Base-by-base conservation (phyloP, 768 basidiomycete species). In the Tylopilus sp. region DNA sequence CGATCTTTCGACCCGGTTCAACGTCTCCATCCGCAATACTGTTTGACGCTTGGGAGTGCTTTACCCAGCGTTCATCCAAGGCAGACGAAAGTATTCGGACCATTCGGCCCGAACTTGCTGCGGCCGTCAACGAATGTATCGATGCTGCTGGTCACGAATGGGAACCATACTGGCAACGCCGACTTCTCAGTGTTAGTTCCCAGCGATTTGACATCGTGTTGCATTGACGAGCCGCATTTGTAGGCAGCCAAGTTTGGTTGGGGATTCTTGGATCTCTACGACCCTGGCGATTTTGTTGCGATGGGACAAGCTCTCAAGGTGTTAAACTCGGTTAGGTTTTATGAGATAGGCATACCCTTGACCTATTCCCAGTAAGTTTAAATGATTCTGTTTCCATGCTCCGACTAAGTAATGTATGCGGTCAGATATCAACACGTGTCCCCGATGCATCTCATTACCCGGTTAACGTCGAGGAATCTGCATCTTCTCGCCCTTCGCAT, bases 241-340 rank as follows among this genome's bases (percentile, higher is more conserved):
- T 59, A 96, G 91, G 93, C 95, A n/a, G 96, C 96, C 9, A 94
- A 94, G 66, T 98, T 96, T 63, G 97, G 96, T 2, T 83, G 93
- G 55, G 88, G 92, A 0, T 99, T 94, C 66, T 71, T 99, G 57
- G 97, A 98, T 65, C 78, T 93, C 25, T 89, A 93, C 65, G 90
- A 98, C 66, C 90, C 96, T 5, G 85, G 83, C 1, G 93, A 97
- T 63, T 95, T 97, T 60, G 84, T 98, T 29, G 79, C 84, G 44
- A 93, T 97, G 87, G 94, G 92, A 0, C 89, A 94, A 67, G 85
- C 86, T 2, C 77, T 99, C 24, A 93, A 95, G 65, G 95, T 99
- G 34, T 73, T 98, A 29, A 98, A 98, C 64, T 92, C 94, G 10
- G 87, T 96, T 29, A 81, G 94, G 46, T 88, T 83, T 67, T 93